Evolutionary conservation across 371 early-diverging fungal genomes (phyloP).

Genomic region (Apophysomyces ossiformis): DNA sequence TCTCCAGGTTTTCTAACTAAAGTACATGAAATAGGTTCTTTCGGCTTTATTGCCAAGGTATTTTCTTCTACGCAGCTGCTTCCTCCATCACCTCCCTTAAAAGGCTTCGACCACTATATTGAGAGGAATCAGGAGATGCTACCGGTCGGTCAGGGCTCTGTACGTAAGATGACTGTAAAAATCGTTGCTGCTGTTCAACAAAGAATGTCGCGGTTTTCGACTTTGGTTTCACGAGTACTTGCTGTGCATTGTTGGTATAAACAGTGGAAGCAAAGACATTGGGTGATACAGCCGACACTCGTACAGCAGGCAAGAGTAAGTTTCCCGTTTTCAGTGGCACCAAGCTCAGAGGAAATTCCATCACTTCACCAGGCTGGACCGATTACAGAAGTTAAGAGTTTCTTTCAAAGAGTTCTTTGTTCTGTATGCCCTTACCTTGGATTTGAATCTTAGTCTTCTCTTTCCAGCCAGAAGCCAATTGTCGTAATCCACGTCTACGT

Average conservation of each 20-base stretch:
- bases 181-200: constrained; percentile 67
- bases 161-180: constrained; percentile 32
- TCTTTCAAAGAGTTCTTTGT: too few species aligned
- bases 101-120: constrained; percentile 10
- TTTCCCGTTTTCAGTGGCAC: constrained; percentile 74
- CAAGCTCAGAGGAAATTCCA: constrained; percentile 60
- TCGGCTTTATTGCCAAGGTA: neutral
- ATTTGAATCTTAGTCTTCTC: constrained; percentile 59
- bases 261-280: constrained; percentile 61
- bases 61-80: neutral
- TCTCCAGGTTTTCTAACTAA: too few species aligned
- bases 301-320: constrained; percentile 59
- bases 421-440: constrained; percentile 50
- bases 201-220: constrained; percentile 71
- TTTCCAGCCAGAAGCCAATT: constrained; percentile 77
- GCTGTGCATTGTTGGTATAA: constrained; percentile 68
- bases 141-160: constrained; percentile 12
- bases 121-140: constrained; percentile 12
- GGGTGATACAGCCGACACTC: constrained; percentile 53
- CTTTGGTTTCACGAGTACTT: constrained; percentile 65
- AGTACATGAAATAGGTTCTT: too few species aligned
- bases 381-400: neutral
- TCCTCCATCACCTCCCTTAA: constrained; percentile 11
- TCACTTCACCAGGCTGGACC: constrained; percentile 53
- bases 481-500: constrained; percentile 71